These are phyloP conservation scores for Boechera stricta DNA, from an alignment of 345 rosid species.

Conservation along the genomic window DNA sequence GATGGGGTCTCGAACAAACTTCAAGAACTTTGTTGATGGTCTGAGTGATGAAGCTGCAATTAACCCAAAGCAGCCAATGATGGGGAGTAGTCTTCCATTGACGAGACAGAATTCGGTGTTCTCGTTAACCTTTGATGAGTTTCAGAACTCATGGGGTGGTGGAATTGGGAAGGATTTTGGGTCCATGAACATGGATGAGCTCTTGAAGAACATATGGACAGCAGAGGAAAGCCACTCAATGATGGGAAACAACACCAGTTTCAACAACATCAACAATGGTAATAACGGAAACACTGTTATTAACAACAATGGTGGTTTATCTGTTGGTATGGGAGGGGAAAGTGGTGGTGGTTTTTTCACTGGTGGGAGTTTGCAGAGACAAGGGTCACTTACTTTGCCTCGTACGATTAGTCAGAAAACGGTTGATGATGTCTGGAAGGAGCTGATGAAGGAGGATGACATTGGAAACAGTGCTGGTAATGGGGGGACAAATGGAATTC, in stretches of 20 bases:
- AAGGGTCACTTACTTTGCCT: constrained; percentile 89
- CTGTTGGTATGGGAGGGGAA: constrained; percentile 39
- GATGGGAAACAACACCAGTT: constrained; percentile 24
- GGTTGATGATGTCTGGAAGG: constrained; percentile 94
- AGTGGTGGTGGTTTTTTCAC: constrained; percentile 43
- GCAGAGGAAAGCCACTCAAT: constrained; percentile 73
- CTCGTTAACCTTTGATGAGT: constrained; percentile 86
- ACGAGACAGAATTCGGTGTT: constrained; percentile 78
- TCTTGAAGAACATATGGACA: constrained; percentile 80
- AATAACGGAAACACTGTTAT: constrained; percentile 10
- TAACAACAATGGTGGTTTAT: constrained; percentile 40
- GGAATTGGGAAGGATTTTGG: constrained; percentile 91
- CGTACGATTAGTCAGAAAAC: constrained; percentile 86
- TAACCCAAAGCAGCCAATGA: constrained; percentile 48
- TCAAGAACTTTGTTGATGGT: constrained; percentile 60
- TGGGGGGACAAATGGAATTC: constrained; percentile 49
- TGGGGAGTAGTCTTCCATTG: constrained; percentile 48
- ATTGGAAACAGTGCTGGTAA: constrained; percentile 45
- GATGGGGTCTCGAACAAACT: constrained; percentile 54
- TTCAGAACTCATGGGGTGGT: constrained; percentile 74
- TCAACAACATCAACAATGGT: constrained; percentile 24
- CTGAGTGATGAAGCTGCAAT: constrained; percentile 47
- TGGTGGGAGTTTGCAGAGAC: constrained; percentile 71
- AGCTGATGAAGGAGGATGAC: constrained; percentile 63
- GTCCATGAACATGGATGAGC: constrained; percentile 98